Evolutionary conservation across 1,284 basidiomycete genomes (phyloP).

Genomic region (Peniophora sp.): DNA sequence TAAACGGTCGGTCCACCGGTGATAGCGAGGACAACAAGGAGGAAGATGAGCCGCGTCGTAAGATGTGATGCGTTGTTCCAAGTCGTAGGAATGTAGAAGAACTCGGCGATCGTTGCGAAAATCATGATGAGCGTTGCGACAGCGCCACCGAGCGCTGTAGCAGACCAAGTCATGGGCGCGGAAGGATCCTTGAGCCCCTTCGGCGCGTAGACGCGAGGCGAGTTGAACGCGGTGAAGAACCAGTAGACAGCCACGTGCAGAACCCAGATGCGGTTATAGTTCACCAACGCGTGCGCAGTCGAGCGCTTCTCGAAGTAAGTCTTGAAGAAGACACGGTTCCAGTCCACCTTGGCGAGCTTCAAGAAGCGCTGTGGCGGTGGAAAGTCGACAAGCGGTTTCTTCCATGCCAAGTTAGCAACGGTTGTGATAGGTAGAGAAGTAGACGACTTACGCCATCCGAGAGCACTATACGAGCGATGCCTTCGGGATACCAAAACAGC

Average conservation of each 20-base stretch:
- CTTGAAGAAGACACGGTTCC: constrained; percentile 93
- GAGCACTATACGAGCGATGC: constrained; percentile 86
- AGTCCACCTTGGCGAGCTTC: constrained; percentile 86
- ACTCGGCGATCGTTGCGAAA: constrained; percentile 84
- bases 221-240: constrained; percentile 95
- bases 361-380: constrained; percentile 87
- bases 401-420: constrained; percentile 7
- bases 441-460: constrained; percentile 64
- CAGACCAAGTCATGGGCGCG: constrained; percentile 87
- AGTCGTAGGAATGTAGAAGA: constrained; percentile 92
- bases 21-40: constrained; percentile 78
- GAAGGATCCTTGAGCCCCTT: constrained; percentile 49
- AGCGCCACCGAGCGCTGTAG: constrained; percentile 83
- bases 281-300: constrained; percentile 86
- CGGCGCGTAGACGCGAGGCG: constrained; percentile 86
- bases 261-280: constrained; percentile 97
- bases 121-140: constrained; percentile 91
- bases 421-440: constrained; percentile 4
- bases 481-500: constrained; percentile 99
- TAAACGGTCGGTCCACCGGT: constrained; percentile 90
- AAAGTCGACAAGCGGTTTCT: constrained; percentile 86
- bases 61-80: constrained; percentile 97
- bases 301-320: constrained; percentile 95
- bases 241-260: constrained; percentile 86
- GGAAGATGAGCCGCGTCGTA: constrained; percentile 80